These are phyloP conservation scores for Gaultheria prostrata DNA, from an alignment of 148 eudicot species.

Conservation along the genomic window DNA sequence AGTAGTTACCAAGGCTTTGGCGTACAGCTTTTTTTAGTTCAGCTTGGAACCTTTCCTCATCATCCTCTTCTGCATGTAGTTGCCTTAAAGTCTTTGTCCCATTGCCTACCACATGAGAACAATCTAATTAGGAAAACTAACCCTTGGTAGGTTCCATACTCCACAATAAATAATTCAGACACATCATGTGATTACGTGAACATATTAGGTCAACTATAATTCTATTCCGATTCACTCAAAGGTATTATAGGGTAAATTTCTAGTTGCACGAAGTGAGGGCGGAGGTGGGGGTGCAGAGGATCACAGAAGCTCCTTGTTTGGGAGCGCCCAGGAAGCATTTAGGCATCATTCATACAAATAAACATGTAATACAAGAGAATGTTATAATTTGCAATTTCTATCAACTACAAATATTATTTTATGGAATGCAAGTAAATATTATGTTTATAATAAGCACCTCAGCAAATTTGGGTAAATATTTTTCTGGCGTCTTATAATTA, in stretches of 20 bases:
- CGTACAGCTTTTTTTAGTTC: constrained; percentile 78
- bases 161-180: not conserved
- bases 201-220: not conserved
- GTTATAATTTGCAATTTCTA: no score
- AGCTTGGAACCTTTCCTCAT: constrained; percentile 92
- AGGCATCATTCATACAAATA: no score
- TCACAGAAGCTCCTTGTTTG: no score
- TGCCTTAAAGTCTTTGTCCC: constrained; percentile 64
- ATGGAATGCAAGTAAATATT: no score
- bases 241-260: not conserved
- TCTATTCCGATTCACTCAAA: not conserved
- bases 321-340: no score
- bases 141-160: constrained; percentile 11
- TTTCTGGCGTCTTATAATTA: no score
- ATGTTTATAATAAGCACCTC: no score
- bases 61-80: constrained; percentile 74
- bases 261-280: no score
- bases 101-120: constrained; percentile 31
- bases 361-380: no score
- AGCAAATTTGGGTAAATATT: no score
- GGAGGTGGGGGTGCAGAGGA: no score
- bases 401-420: no score
- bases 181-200: not conserved
- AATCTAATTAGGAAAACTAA: constrained; percentile 28
- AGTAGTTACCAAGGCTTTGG: constrained; percentile 81